Percentiles rank a stretch among this genome's conserved stretches.
These are phyloP conservation scores for Lentinula edodes DNA, from an alignment of 768 basidiomycete genomes.

Conservation along the genomic window DNA sequence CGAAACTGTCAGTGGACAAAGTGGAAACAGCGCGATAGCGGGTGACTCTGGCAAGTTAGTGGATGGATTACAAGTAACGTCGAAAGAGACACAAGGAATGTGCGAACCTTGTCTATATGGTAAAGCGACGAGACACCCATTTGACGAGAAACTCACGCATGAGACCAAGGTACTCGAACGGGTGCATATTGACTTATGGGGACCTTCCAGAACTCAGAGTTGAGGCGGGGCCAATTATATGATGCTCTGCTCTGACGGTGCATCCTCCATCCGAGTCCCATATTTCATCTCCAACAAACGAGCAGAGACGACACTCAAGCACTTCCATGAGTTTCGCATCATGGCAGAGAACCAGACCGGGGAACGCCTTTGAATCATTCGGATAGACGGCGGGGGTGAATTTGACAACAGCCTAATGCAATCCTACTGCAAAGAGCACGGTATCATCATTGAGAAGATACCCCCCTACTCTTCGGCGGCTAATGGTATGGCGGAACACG, in stretches of 20 bases:
- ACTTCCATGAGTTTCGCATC: constrained; percentile 9
- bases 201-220: constrained; percentile 13
- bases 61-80: constrained; percentile 14
- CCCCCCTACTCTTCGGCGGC: constrained; percentile 18
- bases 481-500: constrained; percentile 20
- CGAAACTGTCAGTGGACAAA: too few species aligned
- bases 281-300: constrained; percentile 19
- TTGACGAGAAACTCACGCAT: constrained; percentile 12
- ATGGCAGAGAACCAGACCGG: constrained; percentile 14
- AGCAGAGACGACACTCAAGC: constrained; percentile 11
- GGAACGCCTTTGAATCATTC: constrained; percentile 9
- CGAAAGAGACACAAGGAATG: background rate
- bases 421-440: constrained; percentile 11
- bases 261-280: constrained; percentile 8
- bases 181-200: constrained; percentile 21
- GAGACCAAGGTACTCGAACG: constrained; percentile 13
- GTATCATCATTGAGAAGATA: constrained; percentile 17
- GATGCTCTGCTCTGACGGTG: constrained; percentile 18
- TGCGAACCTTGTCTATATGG: constrained; percentile 23
- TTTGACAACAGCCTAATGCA: constrained; percentile 18
- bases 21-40: too few species aligned
- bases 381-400: constrained; percentile 23
- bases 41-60: constrained; percentile 7
- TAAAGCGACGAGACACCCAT: constrained; percentile 17
- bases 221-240: constrained; percentile 15